Evolutionary conservation across 1,284 basidiomycete species (phyloP).

Genomic region (Phellopilus nigrolimitatus): DNA sequence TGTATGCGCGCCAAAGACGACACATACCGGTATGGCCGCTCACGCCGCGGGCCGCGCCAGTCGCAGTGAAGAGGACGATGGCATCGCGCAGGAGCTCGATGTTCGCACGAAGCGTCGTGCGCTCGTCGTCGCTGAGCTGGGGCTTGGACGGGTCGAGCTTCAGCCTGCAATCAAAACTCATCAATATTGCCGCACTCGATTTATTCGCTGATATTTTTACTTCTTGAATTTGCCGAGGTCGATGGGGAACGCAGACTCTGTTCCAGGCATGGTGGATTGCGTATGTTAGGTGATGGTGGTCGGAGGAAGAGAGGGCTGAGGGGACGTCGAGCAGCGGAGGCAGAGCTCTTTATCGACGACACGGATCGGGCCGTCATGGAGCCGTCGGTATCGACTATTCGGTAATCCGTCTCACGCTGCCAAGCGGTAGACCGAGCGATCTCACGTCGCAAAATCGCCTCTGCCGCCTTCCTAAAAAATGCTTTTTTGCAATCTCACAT

Average conservation of each 20-base stretch:
- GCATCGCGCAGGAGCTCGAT: conserved; percentile 77
- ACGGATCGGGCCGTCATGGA: conserved; percentile 4
- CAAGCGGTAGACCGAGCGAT: no score
- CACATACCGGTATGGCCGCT: conserved; percentile 72
- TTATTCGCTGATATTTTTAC: no score
- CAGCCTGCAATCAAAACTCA: conserved; percentile 39
- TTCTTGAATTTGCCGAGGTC: conserved; percentile 73
- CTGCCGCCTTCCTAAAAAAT: no score
- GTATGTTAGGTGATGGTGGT: conserved; percentile 2
- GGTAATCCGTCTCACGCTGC: no score
- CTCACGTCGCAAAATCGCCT: no score
- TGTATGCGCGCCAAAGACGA: conserved; percentile 16
- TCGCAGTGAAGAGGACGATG: conserved; percentile 78
- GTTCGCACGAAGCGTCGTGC: conserved; percentile 54
- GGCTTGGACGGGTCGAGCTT: conserved; percentile 64
- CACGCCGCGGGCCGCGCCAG: conserved; percentile 75
- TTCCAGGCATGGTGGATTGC: conserved; percentile 34
- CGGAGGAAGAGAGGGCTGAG: conserved; percentile 1
- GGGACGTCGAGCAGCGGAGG: conserved; percentile 1
- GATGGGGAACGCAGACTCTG: conserved; percentile 57
- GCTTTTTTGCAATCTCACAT: conserved; percentile 1
- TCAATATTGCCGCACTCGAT: neutral
- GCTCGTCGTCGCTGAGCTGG: conserved; percentile 56
- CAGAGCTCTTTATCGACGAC: conserved; percentile 13
- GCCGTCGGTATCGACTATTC: no score